Evolutionary conservation across 2,329 filamentous ascomycete genomes (phyloP).

Genomic region (Hymenoscyphus fraxineus): DNA sequence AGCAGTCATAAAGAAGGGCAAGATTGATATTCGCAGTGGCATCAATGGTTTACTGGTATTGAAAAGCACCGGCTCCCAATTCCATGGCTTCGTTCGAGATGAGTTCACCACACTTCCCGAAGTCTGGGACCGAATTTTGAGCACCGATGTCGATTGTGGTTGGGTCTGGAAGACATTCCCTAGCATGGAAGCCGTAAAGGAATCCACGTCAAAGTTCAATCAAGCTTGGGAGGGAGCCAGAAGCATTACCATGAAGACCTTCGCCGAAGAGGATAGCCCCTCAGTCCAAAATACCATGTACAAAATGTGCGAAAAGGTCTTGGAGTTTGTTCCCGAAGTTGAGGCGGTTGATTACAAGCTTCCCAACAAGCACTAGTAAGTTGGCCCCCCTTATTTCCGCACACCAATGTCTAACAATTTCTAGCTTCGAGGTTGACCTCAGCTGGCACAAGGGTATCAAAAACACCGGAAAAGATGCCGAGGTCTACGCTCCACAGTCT

Average conservation of each 20-base stretch:
- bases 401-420: background rate
- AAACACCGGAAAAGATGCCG: constrained; percentile 93
- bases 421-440: constrained; percentile 57
- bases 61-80: constrained; percentile 94
- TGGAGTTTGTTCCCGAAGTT: constrained; percentile 69
- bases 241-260: constrained; percentile 82
- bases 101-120: constrained; percentile 89
- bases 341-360: constrained; percentile 75
- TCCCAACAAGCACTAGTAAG: constrained; percentile 96
- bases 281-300: constrained; percentile 98
- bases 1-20: constrained; percentile 61
- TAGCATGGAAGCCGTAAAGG: constrained; percentile 62
- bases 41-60: constrained; percentile 82
- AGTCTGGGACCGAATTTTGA: constrained; percentile 92
- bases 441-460: constrained; percentile 95
- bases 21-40: constrained; percentile 70
- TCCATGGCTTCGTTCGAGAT: constrained; percentile 90
- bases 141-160: constrained; percentile 81
- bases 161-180: constrained; percentile 82
- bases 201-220: constrained; percentile 66
- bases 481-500: constrained; percentile 91
- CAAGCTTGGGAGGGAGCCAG: constrained; percentile 73
- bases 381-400: constrained; percentile 20
- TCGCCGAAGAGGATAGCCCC: constrained; percentile 84
- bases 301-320: constrained; percentile 90